Evolutionary conservation across 176 grass and related monocot species (phyloP), one percentile per base, ranked within the genome.

Genomic region (Cymbopogon citratus): DNA sequence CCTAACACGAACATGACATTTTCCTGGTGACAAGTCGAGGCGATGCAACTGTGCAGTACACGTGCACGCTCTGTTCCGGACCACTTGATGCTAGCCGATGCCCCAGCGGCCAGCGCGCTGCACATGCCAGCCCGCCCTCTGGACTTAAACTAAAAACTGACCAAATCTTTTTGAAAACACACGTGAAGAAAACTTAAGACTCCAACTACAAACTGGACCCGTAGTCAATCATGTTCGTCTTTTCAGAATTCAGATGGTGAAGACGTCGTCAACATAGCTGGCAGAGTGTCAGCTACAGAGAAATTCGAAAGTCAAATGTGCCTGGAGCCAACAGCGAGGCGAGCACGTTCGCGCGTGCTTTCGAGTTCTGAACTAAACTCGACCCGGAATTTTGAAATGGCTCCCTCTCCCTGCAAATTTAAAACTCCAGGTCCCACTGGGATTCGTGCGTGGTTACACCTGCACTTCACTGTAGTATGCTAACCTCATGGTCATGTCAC

Each of bases 301-400:
- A 28, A 60, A 6, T 64, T 85, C 41, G 34, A 85, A 89, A 76
- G 51, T 52, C 77, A 41, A 85, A 69, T 7, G 23, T 19, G 1
- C 12, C 16, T 35, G 82, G 82, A 89, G 77, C 33, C 71, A 85
- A 40, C 33, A 5, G 23, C 21, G 19, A 59, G 38, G 63, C 25
- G 69, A 18, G 12, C 21, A 10, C 34, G 12, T 46, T n/a, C 54
- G 3, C 45, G 12, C 12, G 5, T 41, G 1, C 9, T 6, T 51
- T 21, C 7, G 49, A 52, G 16, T 52, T 52, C n/a, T 19, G 7
- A n/a, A 3, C 9, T 9, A 21, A 54, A 19, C 49, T 21, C 12
- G 15, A 19, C 49, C 18, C 18, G 1, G 49, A 16, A 2, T 19
- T 19, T 51, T 18, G 14, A 49, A 49, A 49, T 49, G 46, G 1